phyloP scores from a whole-genome alignment of 305 asterid species.

The Ajuga reptans region DNA sequence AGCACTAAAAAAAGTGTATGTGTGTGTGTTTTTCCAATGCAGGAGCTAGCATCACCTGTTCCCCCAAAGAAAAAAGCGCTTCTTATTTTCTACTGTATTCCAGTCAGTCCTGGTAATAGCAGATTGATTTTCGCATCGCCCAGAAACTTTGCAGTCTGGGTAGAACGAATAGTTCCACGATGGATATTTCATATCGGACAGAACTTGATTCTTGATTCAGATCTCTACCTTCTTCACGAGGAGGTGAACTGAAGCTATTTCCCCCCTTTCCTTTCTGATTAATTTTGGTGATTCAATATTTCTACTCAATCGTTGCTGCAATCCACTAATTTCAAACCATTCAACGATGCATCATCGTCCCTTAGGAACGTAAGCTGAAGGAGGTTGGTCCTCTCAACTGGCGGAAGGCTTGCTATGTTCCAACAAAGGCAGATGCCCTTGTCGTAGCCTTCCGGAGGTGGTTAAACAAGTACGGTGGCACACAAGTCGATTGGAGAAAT shows the following conservation, averaged over 20 bases:
- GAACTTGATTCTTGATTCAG: slow-evolving; percentile 85
- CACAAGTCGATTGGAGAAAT: slow-evolving; percentile 63
- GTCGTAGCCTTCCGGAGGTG: slow-evolving; percentile 73
- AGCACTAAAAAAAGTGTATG: background rate
- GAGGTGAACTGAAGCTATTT: slow-evolving; percentile 44
- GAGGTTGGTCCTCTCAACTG: slow-evolving; percentile 63
- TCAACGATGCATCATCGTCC: background rate
- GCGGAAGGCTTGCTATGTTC: slow-evolving; percentile 72
- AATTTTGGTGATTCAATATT: background rate
- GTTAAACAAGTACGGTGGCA: slow-evolving; percentile 74
- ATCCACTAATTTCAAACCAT: background rate
- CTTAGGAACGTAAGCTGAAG: slow-evolving; percentile 58
- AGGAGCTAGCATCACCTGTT: slow-evolving; percentile 34
- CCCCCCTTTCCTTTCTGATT: background rate
- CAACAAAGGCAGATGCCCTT: slow-evolving; percentile 71
- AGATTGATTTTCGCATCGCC: slow-evolving; percentile 68
- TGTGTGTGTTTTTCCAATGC: slow-evolving; percentile 17
- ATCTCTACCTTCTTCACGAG: slow-evolving; percentile 77
- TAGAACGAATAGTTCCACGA: slow-evolving; percentile 59
- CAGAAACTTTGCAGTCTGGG: slow-evolving; percentile 70
- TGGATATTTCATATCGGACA: slow-evolving; percentile 82
- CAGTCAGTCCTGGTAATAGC: slow-evolving; percentile 90
- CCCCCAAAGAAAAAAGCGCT: slow-evolving; percentile 34
- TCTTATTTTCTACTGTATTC: slow-evolving; percentile 65
- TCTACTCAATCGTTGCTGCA: background rate